These are phyloP conservation scores for Blastocystis sp. DNA, from an alignment of 352 stramenopile genomes.

Conservation along the genomic window DNA sequence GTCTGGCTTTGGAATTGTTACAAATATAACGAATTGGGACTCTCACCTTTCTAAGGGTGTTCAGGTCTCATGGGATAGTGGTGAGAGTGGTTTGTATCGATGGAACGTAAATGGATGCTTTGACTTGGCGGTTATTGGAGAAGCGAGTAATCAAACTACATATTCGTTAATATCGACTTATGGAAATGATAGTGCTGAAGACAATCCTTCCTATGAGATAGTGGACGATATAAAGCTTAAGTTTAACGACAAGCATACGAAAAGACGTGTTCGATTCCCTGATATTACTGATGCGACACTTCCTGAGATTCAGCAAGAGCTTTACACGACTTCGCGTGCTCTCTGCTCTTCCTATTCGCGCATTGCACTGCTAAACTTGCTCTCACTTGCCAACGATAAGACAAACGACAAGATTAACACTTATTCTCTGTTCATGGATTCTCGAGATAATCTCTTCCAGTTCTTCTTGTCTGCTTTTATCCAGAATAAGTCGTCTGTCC, in stretches of 20 bases:
- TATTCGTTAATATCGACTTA: neutral
- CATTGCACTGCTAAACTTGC: constrained; percentile 42
- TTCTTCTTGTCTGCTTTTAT: constrained; percentile 52
- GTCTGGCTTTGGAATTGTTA: neutral
- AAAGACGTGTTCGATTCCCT: neutral
- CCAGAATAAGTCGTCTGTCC: neutral
- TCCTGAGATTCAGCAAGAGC: constrained; percentile 22
- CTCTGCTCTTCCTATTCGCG: neutral
- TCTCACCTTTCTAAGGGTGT: constrained; percentile 21
- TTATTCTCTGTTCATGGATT: constrained; percentile 42
- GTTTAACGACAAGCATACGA: constrained; percentile 3
- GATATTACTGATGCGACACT: neutral
- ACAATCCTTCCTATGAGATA: constrained; percentile 60
- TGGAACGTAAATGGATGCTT: constrained; percentile 60
- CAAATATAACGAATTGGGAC: constrained; percentile 14
- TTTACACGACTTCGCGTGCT: neutral
- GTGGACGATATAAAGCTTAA: constrained; percentile 35
- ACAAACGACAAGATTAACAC: constrained; percentile 42
- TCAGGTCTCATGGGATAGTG: neutral
- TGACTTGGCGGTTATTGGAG: constrained; percentile 13
- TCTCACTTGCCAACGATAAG: neutral
- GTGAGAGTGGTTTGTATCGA: neutral
- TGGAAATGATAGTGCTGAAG: constrained; percentile 10
- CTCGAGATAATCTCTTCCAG: constrained; percentile 24
- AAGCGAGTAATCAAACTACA: neutral